A percentile compares a stretch with the other conserved stretches of the same genome.
Conservation (phyloP, 2,329 filamentous ascomycete species). For the Aspergillus quadricinctus region DNA sequence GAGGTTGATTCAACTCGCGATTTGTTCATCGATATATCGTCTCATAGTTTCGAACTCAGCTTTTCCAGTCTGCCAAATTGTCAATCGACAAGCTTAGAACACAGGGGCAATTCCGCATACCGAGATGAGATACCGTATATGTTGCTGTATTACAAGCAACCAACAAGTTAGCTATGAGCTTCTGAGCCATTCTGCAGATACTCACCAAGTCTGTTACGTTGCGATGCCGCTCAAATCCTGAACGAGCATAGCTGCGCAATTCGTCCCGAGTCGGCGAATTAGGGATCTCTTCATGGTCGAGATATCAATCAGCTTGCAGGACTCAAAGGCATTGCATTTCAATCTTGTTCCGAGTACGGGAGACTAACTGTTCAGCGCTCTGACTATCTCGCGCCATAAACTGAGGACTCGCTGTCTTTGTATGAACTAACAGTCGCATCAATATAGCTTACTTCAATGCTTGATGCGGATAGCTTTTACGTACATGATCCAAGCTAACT, state of each 20-base stretch:
- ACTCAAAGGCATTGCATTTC: neutral
- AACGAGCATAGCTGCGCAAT: conserved; percentile 39
- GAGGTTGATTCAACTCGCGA: conserved; percentile 16
- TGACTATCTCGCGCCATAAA: conserved; percentile 42
- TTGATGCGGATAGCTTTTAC: conserved; percentile 6
- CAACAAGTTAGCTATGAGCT: neutral
- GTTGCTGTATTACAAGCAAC: conserved; percentile 21
- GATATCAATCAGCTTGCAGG: neutral
- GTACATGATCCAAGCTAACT: conserved; percentile 37
- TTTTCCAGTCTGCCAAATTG: conserved; percentile 37
- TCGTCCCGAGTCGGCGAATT: conserved; percentile 39
- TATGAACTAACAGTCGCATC: conserved; percentile 32
- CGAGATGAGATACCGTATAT: conserved; percentile 45
- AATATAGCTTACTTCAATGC: conserved; percentile 1
- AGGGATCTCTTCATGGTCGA: conserved; percentile 30
- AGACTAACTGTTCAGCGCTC: conserved; percentile 36
- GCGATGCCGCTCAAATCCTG: conserved; percentile 43
- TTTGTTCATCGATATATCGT: conserved; percentile 45
- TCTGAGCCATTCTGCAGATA: neutral
- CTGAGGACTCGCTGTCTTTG: conserved; percentile 40
- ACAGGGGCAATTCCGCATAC: conserved; percentile 17
- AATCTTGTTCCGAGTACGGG: neutral
- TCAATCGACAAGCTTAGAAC: conserved; percentile 2
- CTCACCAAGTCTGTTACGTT: conserved; percentile 40
- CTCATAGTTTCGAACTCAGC: conserved; percentile 45